Conservation (phyloP, 768 basidiomycete genomes). For the Ephemerocybe angulata region DNA sequence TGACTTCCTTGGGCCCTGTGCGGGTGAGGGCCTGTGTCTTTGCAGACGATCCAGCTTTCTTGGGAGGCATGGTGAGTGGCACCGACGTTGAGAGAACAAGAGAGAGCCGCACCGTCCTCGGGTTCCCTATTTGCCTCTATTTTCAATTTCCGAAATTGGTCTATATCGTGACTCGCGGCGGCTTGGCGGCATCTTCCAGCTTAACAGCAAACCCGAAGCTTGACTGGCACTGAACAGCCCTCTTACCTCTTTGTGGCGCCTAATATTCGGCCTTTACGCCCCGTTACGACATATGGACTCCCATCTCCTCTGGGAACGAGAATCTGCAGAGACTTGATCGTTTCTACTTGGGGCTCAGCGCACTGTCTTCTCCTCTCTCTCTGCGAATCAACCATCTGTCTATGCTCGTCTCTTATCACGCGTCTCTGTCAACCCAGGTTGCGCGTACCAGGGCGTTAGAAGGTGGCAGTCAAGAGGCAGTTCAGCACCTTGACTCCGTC, state of each 20-base stretch:
- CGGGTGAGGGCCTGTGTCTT: constrained; percentile 11
- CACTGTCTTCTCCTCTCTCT: background rate
- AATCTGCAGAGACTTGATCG: background rate
- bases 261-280: too few relatives aligned
- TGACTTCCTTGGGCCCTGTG: constrained; percentile 15
- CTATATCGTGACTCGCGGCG: too few relatives aligned
- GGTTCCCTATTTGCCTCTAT: constrained; percentile 7
- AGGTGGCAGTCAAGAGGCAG: background rate
- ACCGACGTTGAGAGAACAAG: background rate
- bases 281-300: too few relatives aligned
- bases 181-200: too few relatives aligned
- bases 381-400: constrained; percentile 3
- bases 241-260: too few relatives aligned
- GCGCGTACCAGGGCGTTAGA: background rate
- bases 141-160: background rate
- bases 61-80: constrained; percentile 23
- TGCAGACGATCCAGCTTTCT: constrained; percentile 8
- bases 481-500: too few relatives aligned
- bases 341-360: background rate
- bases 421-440: constrained; percentile 1
- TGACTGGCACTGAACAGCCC: too few relatives aligned
- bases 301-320: background rate
- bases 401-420: background rate
- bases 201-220: too few relatives aligned
- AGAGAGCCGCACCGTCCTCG: background rate